Evolutionary conservation across 2,329 filamentous ascomycete species (phyloP).

Genomic region (Fusarium staphyleae): DNA sequence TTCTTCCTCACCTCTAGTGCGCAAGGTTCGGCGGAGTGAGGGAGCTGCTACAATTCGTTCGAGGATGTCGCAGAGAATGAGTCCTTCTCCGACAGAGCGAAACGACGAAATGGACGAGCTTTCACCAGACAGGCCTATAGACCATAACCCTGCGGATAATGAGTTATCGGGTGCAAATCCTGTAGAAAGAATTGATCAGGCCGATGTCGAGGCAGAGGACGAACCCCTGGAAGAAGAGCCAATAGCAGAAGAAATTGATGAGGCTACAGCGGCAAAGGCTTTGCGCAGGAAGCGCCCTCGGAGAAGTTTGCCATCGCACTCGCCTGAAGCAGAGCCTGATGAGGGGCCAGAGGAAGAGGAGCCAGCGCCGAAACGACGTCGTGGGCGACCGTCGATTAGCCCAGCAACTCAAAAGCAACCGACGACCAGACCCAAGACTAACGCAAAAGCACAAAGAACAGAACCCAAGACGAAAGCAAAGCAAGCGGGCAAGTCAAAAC

Average conservation of each 20-base stretch:
- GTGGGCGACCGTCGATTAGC: constrained; percentile 48
- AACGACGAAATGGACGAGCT: constrained; percentile 44
- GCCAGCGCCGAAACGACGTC: constrained; percentile 49
- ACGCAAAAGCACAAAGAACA: constrained; percentile 17
- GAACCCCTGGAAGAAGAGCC: constrained; percentile 35
- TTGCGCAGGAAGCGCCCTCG: constrained; percentile 55
- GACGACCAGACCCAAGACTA: constrained; percentile 34
- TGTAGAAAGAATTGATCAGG: constrained; percentile 9
- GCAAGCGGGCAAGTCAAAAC: constrained; percentile 28
- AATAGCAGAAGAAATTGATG: constrained; percentile 54
- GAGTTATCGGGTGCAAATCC: constrained; percentile 20
- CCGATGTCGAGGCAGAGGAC: constrained; percentile 16
- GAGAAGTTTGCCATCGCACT: constrained; percentile 46
- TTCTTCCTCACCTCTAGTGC: constrained; percentile 53
- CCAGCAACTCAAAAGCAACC: constrained; percentile 54
- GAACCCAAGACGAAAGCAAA: constrained; percentile 35
- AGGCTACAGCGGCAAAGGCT: constrained; percentile 51
- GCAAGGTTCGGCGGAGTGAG: constrained; percentile 50
- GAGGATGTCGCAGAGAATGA: constrained; percentile 36
- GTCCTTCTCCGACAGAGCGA: constrained; percentile 24
- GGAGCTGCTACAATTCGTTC: constrained; percentile 44
- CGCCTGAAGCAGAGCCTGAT: constrained; percentile 52
- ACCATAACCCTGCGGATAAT: constrained; percentile 10
- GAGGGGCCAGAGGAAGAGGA: constrained; percentile 43
- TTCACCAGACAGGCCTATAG: constrained; percentile 42